Evolutionary conservation across 371 early-diverging fungal genomes (phyloP), one percentile per base, ranked within the genome.

Genomic region (Neoconidiobolus thromboides): DNA sequence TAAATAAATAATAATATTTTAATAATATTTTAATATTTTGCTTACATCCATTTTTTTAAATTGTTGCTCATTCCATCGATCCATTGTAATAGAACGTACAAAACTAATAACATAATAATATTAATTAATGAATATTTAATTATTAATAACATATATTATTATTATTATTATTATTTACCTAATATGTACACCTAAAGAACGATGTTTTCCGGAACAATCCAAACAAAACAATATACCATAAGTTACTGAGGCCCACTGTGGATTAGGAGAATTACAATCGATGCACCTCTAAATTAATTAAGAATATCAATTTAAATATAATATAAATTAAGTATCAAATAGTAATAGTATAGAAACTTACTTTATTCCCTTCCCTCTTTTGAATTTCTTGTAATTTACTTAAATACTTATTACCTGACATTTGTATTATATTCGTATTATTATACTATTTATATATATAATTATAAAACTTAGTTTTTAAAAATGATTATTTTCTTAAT

Each of bases 51-150:
- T 96, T 62, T 87, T 83, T 65, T 85, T 82, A 53, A 89, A 71
- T 67, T 96, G 96, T 69, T 91, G 89, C n/a, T 87, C 81, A 47
- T 79, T 80, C 98, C 98, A 99, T 65, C 86, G 85, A 71, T 99
- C 99, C 96, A 99, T 98, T 15, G 87, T 85, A 58, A 96, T 86
- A 14, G 97, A 96, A 15, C 97, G 87, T 48, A 99, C 96, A 79
- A 96, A 94, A 71, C 85, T 86, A 66, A 36, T 26, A 26, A 26
- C 26, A 26, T 26, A 26, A 40, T 3, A 43, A 38, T 39, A n/a
- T 62, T 12, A 2, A 58, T 40, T 47, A 41, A 40, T 63, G 26
- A 15, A 14, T 9, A 36, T 36, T 40, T 37, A 37, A 47, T 1
- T 10, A 57, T 60, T 73, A 80, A 26, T 26, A 26, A 26, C 26